These are phyloP conservation scores for Helianthus tuberosus DNA, from an alignment of 129 eudicot species.

Conservation along the genomic window DNA sequence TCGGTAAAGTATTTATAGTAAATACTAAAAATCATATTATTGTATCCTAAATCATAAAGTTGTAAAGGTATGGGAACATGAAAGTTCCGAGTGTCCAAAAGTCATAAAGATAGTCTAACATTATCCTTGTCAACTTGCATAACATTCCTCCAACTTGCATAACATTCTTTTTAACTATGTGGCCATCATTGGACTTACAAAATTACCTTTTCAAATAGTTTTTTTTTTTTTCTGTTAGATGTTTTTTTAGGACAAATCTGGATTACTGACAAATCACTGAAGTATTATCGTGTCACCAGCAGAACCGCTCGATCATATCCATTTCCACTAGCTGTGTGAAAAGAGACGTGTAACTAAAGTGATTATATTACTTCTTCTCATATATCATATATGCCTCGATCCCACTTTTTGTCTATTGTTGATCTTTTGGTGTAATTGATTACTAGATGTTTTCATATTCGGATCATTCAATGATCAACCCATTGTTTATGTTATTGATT, in stretches of 20 bases:
- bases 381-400: background rate
- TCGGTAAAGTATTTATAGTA: background rate
- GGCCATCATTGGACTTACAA: constrained; percentile 8
- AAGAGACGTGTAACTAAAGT: background rate
- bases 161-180: constrained; percentile 28
- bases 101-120: background rate
- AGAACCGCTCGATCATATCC: too few relatives aligned
- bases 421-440: too few relatives aligned
- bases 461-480: too few relatives aligned
- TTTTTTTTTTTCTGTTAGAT: too few relatives aligned
- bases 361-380: background rate
- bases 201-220: background rate
- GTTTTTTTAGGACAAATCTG: too few relatives aligned
- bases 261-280: too few relatives aligned
- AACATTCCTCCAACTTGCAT: constrained; percentile 42
- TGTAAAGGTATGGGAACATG: constrained; percentile 29
- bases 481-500: too few relatives aligned
- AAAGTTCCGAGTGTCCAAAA: constrained; percentile 9
- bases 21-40: background rate
- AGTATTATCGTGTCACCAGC: too few relatives aligned
- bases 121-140: constrained; percentile 40
- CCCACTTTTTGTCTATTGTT: background rate
- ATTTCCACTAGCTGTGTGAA: background rate
- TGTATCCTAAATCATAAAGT: constrained; percentile 18
- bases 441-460: too few relatives aligned